These are phyloP conservation scores for Volvox africanus DNA, from an alignment of 139 green algal genomes.

Conservation along the genomic window DNA sequence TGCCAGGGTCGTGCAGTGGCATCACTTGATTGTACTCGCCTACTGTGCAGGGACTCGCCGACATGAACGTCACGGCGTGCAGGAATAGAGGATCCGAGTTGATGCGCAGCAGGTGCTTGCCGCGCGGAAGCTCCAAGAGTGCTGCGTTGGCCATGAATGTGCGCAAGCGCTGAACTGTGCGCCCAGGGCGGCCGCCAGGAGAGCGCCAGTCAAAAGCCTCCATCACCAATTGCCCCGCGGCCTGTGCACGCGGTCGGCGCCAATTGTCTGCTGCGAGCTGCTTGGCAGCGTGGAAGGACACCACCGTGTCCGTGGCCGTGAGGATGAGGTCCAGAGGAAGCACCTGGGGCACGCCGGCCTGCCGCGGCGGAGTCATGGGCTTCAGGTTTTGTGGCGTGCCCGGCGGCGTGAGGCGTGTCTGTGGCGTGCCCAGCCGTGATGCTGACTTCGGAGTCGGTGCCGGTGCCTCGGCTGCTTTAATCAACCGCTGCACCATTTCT, in stretches of 20 bases:
- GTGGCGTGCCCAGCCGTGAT: background rate
- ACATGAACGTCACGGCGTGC: conserved; percentile 61
- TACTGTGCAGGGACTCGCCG: conserved; percentile 34
- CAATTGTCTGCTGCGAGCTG: conserved; percentile 38
- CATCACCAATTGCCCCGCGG: conserved; percentile 56
- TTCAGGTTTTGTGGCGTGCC: background rate
- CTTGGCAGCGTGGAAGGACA: conserved; percentile 53
- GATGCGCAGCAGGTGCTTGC: conserved; percentile 71
- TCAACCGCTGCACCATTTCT: background rate
- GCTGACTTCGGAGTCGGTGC: background rate
- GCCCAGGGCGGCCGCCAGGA: conserved; percentile 11
- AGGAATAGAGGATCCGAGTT: conserved; percentile 46
- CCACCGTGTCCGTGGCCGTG: conserved; percentile 21
- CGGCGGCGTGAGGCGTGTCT: background rate
- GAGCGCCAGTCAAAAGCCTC: conserved; percentile 60
- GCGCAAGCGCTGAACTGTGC: conserved; percentile 61
- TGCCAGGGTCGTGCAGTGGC: background rate
- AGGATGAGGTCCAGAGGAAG: background rate
- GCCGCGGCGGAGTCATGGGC: background rate
- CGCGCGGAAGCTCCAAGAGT: conserved; percentile 70
- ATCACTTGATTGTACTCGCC: conserved; percentile 45
- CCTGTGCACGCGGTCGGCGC: conserved; percentile 36
- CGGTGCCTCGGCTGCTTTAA: background rate
- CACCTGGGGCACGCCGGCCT: background rate
- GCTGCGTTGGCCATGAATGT: conserved; percentile 47